Evolutionary conservation across 1,284 basidiomycete genomes (phyloP), one percentile per base, ranked within the genome.

Genomic region (Fomitopsis palustris): DNA sequence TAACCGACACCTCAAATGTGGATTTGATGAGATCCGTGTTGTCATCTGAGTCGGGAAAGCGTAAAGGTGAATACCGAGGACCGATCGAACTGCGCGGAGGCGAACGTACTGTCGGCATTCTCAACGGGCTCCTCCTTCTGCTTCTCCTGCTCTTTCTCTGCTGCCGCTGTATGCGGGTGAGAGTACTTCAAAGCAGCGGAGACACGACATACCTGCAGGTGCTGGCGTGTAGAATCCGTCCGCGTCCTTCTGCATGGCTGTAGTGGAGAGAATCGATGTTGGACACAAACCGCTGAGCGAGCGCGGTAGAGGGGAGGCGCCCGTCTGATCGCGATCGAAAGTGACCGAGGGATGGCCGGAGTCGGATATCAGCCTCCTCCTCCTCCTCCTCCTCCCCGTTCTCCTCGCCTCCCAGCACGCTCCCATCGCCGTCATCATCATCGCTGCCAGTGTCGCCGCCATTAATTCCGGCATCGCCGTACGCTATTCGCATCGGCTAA

Each of bases 1-100:
- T 56, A 69, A 90, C 88, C 65, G 81, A 79, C 62, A 90, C 88
- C 74, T 90, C 88, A 65, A 88, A 90, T n/a, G 81, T 84, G 27
- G 87, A 86, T 63, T 83, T 81, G 68, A 90, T 81, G 42, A 90
- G 79, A 68, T 90, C 87, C 23, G 76, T 81, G 21, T 75, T 73
- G 54, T 58, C 51, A 7, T 57, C 59, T 45, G 57, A 25, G 33
- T 54, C 59, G 1, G 41, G 39, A 56, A 59, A 57, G 60, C 41
- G 53, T 27, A 16, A 9, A n/a, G 49, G 49, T 55, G 63, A 47
- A 61, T 58, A 61, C 47, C 39, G 55, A 14, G 17, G 53, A 55
- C 10, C 17, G 27, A 31, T 27, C 43, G 45, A 35, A 35, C 49
- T n/a, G 29, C 31, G 31, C 49, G 33, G 14, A 35, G 19, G 42